Evolutionary conservation across 371 early-diverging fungal genomes (phyloP), one percentile per base, ranked within the genome.

Genomic region (Caulochytrium protostelioides): DNA sequence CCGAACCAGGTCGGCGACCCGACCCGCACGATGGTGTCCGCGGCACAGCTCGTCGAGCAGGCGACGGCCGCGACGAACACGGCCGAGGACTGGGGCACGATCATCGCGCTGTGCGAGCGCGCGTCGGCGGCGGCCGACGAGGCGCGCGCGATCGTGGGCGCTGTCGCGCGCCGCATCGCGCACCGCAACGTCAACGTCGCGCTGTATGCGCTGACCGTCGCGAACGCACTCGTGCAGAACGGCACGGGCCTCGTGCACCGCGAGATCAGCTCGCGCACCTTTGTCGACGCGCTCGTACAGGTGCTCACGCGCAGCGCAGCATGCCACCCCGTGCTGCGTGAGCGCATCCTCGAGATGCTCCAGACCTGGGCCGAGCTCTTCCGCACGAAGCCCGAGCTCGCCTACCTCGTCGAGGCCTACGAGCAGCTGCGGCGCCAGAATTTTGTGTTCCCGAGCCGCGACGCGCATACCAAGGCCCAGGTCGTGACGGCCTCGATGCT

Each of bases 21-120:
- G n/a, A n/a, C n/a, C n/a, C n/a, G n/a, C n/a, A n/a, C n/a, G n/a
- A n/a, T n/a, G n/a, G n/a, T n/a, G n/a, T n/a, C n/a, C n/a, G n/a
- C n/a, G n/a, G n/a, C n/a, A n/a, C n/a, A n/a, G n/a, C n/a, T n/a
- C n/a, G n/a, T n/a, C n/a, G n/a, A n/a, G n/a, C n/a, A 70, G 38
- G 91, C 94, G 9, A 89, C 94, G 3, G 72, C 74, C 52, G 89
- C 89, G 49, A 79, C 70, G 29, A 70, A 85, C 46, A 82, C 87
- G 1, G 60, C 70, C 22, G 94, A 92, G 56, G 81, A 92, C 58
- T 92, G 94, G 94, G 74, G 74, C 31, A 59, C 76, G 19, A 79
- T 83, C 39, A 70, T 83, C 30, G 66, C 70, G 35, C 78, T 92
- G 18, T 84, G 87, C 49, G 91, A 92, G 45, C 65, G 71, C 35